Evolutionary conservation across 768 basidiomycete species (phyloP), one percentile per base, ranked within the genome.

Genomic region (Grammothele lineata): DNA sequence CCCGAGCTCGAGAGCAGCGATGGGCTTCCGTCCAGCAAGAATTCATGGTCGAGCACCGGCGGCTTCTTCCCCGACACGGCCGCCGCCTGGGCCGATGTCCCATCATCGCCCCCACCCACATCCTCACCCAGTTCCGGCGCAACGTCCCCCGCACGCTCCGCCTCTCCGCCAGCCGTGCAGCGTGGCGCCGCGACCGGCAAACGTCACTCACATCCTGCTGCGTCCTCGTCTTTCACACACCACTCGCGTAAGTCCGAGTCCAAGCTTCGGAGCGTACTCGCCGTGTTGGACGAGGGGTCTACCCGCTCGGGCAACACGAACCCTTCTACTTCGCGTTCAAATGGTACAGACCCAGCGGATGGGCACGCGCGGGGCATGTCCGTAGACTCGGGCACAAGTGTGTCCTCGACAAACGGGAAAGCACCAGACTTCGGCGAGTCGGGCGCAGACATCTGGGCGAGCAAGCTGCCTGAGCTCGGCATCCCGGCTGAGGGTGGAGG

Each of bases 191-290:
- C 47, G 1, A n/a, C 47, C 37, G 66, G 55, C 45, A 77, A 81
- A 24, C 72, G 76, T 56, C 75, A 80, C 60, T 78, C 81, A 3
- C 70, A 73, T 23, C 79, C 78, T 24, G 62, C 69, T 22, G 56
- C 64, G 47, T 62, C 66, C 17, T 38, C 50, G 1, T 45, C 50
- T 14, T 37, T 47, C 8, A 51, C 48, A 18, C 70, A 72, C 54
- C 66, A 66, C 26, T 43, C 64, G 22, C 75, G 81, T 53, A 85
- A 81, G 64, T 70, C 77, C 3, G 80, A 83, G 26, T 76, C 77
- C 15, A 87, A 86, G 61, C 73, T 89, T 36, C 82, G 84, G 38
- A 82, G 72, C 48, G 78, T 85, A n/a, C 69, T 90, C n/a, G 64
- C 84, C 24, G 75, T 80, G 18, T 81, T 90, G 45, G 83, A 87